Evolutionary conservation across 2,329 filamentous ascomycete species (phyloP), one percentile per base, ranked within the genome.

Genomic region (Trichoderma sp.): DNA sequence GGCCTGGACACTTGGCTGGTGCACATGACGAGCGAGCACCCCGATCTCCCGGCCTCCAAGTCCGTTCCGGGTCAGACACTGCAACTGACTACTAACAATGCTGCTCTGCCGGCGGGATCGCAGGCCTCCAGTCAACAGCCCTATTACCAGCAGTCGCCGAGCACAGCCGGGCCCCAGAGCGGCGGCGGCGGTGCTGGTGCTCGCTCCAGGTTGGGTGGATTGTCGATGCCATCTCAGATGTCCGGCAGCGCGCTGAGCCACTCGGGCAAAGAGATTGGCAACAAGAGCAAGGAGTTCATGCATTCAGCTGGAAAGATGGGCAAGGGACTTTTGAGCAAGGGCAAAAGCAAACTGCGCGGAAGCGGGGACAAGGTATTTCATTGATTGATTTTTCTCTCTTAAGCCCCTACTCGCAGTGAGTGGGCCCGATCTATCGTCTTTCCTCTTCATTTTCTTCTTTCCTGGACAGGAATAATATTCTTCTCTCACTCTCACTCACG

Each of bases 291-390:
- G 82, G 94, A 96, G 75, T 83, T 97, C 32, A 85, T 97, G 77
- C 92, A 96, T 72, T 90, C 91, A 26, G 94, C 94, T 66, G 93
- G 93, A 65, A 94, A 93, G 77, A 93, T 93, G 69, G 94, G 94
- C 59, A 97, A 97, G 83, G 95, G 94, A 64, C 81, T 97, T 72
- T 90, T 97, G 79, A 93, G 91, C 73, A 97, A 97, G 82, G 93
- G 94, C 73, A 95, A 92, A 82, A 95, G 87, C 81, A 95, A 93
- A 80, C 89, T 97, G 78, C 84, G 86, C 71, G 87, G 85, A 77
- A 87, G 87, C 72, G 88, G 89, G 77, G 92, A 96, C 81, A 96
- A 96, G 92, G 92, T 94, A 91, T 93, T 93, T 89, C 86, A 89
- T 82, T 90, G 84, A 87, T 77, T 74, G 66, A 74, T 79, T 76